Base-by-base conservation (phyloP, 768 basidiomycete species). In the Amylocystis lapponica region DNA sequence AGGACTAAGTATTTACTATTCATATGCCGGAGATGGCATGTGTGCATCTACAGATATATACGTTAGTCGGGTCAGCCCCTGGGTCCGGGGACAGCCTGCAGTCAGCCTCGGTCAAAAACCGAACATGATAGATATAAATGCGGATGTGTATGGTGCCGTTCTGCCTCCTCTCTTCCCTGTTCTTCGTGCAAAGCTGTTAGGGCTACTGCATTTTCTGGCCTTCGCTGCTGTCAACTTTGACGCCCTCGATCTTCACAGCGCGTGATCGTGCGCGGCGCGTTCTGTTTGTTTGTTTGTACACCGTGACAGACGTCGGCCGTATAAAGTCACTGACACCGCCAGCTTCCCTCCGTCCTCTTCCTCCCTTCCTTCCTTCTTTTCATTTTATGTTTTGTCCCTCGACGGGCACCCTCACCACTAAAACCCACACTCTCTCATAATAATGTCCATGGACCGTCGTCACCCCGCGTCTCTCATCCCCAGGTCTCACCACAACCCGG, bases 391-490 rank as follows among this genome's bases (percentile, higher is more conserved):
- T 49, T 54, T 58, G 54, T 56, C 59, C 65, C 64, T 64, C 60
- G 63, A 64, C 51, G 63, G 65, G 63, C 57, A 58, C 49, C 54
- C 51, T 48, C 58, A 52, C 42, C 53, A 42, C 54, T 56, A 58
- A 51, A 53, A 55, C 55, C 51, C 57, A 58, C 57, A 45, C 51
- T 56, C 55, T 34, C 56, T 54, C 50, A 49, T 43, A 16, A 37
- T 62, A 58, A 70, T 72, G 60, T 59, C 63, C 59, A 36, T 43
- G 41, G 62, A 66, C 52, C 66, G 63, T 57, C 67, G 66, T 60
- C 81, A 86, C 54, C 88, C 88, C 31, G 83, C 84, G 39, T 96
- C 93, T 21, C 87, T 96, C 56, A 61, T 92, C 41, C 85, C 86
- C 49, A 68, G 77, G 43, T 74, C 74, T 47, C 63, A 72, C 53